Evolutionary conservation across 306 rosid genomes (phyloP), one percentile per base, ranked within the genome.

Genomic region (Fragaria iinumae): DNA sequence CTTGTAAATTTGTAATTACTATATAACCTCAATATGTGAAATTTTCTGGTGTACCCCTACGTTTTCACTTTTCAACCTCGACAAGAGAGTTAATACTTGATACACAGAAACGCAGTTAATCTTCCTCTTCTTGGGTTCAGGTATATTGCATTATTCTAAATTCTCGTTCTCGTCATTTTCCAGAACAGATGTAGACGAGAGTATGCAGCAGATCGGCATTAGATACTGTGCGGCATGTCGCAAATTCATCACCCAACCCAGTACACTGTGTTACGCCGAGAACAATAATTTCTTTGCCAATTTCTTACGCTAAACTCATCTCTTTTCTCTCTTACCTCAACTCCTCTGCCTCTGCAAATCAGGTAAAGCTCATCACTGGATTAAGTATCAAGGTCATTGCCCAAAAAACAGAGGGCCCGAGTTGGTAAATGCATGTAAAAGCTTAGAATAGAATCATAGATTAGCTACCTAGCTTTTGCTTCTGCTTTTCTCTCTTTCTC

Each of bases 181-280:
- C 29, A 56, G 62, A 53, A 53, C 60, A 53, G 60, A 53, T 53
- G 27, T 11, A 20, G 25, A 53, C 60, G 60, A 55, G 25, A n/a
- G 32, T 56, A 12, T 9, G 63, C 29, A 21, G 29, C 6, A 21
- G 29, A 56, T 56, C 32, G 32, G 21, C 21, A 47, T 7, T 48
- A 56, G 62, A 4, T 55, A n/a, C 49, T 36, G 36, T 36, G 50
- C 34, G 66, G 76, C 43, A 43, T 56, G 81, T 78, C 52, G 77
- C 66, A 47, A 65, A 71, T 38, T 36, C 20, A 50, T 56, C 71
- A 57, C 62, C 63, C 66, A 62, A 53, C 48, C 62, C 48, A 64
- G 74, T 66, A 41, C 69, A 50, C 74, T 64, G 78, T 79, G 82
- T 41, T 53, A 13, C 14, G 76, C 48, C 65, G 69, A 62, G 57